Conservation (phyloP, 225 moss, liverwort and hornwort genomes). For the Anthoceros angustus region DNA sequence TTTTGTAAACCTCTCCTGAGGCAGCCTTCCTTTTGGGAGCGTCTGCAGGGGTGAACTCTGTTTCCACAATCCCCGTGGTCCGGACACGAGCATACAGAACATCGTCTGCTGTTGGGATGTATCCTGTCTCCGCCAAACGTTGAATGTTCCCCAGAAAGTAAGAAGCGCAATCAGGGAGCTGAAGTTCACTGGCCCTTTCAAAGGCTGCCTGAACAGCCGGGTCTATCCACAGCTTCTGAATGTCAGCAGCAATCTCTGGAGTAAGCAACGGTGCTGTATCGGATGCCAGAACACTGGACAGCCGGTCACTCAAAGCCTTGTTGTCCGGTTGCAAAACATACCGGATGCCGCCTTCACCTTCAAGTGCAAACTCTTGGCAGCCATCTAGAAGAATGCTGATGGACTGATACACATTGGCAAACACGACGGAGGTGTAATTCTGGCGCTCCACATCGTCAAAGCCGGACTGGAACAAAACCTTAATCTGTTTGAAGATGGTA, state of each 20-base stretch:
- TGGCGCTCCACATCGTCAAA: slow-evolving; percentile 38
- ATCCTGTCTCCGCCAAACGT: slow-evolving; percentile 32
- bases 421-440: slow-evolving; percentile 41
- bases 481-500: slow-evolving; percentile 58
- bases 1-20: slow-evolving; percentile 21
- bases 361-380: slow-evolving; percentile 20
- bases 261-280: slow-evolving; percentile 22
- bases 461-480: slow-evolving; percentile 47
- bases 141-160: slow-evolving; percentile 33
- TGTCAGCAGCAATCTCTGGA: slow-evolving; percentile 18
- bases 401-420: slow-evolving; percentile 43
- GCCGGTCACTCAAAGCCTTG: not conserved
- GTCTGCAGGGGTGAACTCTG: slow-evolving; percentile 17
- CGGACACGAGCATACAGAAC: slow-evolving; percentile 47
- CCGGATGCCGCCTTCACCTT: slow-evolving; percentile 12
- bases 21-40: not conserved
- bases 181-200: slow-evolving; percentile 37
- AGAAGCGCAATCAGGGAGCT: slow-evolving; percentile 43
- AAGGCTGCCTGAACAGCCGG: slow-evolving; percentile 33
- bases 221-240: slow-evolving; percentile 36
- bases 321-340: not conserved
- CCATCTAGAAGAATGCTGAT: slow-evolving; percentile 49
- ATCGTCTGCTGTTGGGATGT: slow-evolving; percentile 46
- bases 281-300: not conserved
- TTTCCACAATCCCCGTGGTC: slow-evolving; percentile 48